Conservation (phyloP, 2,329 filamentous ascomycete species). For the Colletotrichum limetticola region DNA sequence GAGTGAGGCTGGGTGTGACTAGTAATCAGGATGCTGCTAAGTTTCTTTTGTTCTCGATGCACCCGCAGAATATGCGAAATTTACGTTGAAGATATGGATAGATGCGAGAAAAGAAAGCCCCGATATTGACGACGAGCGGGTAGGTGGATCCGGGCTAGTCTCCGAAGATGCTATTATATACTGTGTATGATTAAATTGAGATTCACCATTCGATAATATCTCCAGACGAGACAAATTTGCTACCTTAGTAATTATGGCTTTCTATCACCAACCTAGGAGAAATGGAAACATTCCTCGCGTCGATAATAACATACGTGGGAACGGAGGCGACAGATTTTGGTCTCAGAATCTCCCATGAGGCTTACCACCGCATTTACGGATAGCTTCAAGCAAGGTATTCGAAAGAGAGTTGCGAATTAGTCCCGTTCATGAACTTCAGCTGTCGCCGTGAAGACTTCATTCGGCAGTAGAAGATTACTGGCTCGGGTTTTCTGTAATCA, state of each 20-base stretch:
- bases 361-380: neutral
- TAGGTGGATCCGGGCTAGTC: neutral
- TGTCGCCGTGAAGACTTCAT: no score
- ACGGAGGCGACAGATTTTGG: neutral
- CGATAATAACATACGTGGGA: neutral
- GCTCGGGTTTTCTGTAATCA: no score
- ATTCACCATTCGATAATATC: neutral
- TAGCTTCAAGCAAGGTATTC: no score
- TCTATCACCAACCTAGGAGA: neutral
- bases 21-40: neutral
- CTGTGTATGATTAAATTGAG: no score
- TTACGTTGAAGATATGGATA: neutral
- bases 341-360: neutral
- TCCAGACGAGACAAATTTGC: no score
- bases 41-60: neutral
- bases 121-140: neutral
- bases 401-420: no score
- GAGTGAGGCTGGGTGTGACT: neutral
- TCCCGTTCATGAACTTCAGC: no score
- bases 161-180: neutral
- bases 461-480: no score
- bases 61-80: neutral
- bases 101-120: neutral
- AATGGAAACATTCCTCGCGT: neutral
- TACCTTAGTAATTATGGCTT: no score